Percentiles rank a stretch among this genome's conserved stretches.
Conservation (phyloP, 2,329 filamentous ascomycete species). For the Lachnellula willkommii region DNA sequence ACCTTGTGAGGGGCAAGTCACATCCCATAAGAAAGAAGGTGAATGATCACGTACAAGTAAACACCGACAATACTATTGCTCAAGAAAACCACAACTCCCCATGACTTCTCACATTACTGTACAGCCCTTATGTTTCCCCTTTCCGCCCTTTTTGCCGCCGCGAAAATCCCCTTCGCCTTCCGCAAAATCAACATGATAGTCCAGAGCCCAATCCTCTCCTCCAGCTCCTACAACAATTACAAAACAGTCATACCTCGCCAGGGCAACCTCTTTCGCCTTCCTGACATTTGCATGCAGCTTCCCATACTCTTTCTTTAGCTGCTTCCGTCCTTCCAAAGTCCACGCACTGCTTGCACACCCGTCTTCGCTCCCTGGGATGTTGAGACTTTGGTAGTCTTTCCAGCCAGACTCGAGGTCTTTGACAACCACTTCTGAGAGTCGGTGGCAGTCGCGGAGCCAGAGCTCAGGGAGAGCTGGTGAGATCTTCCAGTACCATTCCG, state of each 20-base stretch:
- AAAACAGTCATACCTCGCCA: conserved; percentile 9
- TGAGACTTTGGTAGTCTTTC: background rate
- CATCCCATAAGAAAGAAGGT: too few species aligned
- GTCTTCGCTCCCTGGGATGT: conserved; percentile 5
- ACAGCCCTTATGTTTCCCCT: too few species aligned
- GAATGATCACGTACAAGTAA: too few species aligned
- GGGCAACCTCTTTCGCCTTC: conserved; percentile 9
- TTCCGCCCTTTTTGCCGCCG: background rate
- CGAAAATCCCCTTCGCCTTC: background rate
- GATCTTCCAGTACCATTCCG: conserved; percentile 8
- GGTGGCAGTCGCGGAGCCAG: conserved; percentile 5
- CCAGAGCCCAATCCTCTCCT: conserved; percentile 6
- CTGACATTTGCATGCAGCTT: background rate
- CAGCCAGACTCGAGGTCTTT: conserved; percentile 4
- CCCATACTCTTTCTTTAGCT: conserved; percentile 3
- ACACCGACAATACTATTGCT: too few species aligned
- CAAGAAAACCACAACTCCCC: too few species aligned
- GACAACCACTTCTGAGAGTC: background rate
- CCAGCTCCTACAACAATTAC: background rate
- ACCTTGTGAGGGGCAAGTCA: too few species aligned
- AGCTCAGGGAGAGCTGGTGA: conserved; percentile 8
- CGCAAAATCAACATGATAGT: conserved; percentile 8
- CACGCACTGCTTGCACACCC: background rate
- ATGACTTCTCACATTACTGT: too few species aligned
- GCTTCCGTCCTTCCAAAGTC: background rate